Evolutionary conservation across 495 filamentous ascomycete genomes (phyloP).

Genomic region (Sabuloglossum arenarium): DNA sequence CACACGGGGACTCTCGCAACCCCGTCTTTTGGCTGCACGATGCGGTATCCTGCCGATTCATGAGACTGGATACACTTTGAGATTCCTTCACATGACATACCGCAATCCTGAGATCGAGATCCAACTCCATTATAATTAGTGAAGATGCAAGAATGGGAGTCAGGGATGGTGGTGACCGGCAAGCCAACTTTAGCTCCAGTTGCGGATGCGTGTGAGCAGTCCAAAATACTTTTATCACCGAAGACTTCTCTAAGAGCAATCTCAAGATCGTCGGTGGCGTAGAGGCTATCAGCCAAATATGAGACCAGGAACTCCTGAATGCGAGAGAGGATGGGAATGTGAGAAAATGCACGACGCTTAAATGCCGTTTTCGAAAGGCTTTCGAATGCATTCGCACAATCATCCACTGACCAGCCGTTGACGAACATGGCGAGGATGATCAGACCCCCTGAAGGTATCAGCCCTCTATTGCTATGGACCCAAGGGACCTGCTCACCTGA

Average conservation of each 20-base stretch:
- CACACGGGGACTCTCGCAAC: slow-evolving; percentile 4
- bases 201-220: neutral
- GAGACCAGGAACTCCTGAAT: neutral
- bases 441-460: neutral
- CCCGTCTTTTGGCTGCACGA: slow-evolving; percentile 2
- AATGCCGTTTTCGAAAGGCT: neutral
- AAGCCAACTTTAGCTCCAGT: neutral
- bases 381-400: neutral
- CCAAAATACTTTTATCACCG: neutral
- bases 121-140: neutral
- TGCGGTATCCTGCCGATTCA: slow-evolving; percentile 4
- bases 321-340: neutral
- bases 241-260: neutral
- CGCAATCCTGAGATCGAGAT: neutral
- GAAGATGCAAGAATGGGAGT: neutral
- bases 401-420: neutral
- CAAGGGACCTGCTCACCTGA: neutral
- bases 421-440: neutral
- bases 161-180: neutral
- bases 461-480: neutral
- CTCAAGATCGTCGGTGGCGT: neutral
- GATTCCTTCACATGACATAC: neutral
- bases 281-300: neutral
- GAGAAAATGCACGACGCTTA: neutral
- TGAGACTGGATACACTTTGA: neutral